These are phyloP conservation scores for Neurospora sublineolata DNA, from an alignment of 495 filamentous ascomycete species.

Conservation along the genomic window DNA sequence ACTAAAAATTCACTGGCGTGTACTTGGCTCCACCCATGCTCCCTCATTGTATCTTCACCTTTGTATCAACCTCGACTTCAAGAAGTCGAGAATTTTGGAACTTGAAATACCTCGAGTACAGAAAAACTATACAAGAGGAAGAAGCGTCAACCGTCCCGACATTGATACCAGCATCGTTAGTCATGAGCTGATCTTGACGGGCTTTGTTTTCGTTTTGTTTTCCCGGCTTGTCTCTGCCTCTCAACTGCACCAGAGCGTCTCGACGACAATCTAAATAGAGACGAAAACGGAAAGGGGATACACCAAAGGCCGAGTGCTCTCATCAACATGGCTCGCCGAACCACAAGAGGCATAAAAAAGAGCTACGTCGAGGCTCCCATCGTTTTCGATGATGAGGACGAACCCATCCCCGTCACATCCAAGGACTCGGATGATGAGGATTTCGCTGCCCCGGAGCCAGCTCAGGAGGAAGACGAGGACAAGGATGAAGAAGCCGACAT, in stretches of 20 bases:
- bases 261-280: background rate
- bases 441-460: slow-evolving; percentile 5
- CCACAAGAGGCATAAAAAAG: slow-evolving; percentile 14
- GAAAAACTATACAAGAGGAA: background rate
- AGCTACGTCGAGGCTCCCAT: slow-evolving; percentile 15
- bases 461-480: slow-evolving; percentile 3
- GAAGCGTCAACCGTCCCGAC: background rate
- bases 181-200: background rate
- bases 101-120: background rate
- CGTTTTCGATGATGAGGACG: slow-evolving; percentile 14
- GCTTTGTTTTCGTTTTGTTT: background rate
- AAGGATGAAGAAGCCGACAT: slow-evolving; percentile 15
- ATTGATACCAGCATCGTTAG: background rate
- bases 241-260: background rate
- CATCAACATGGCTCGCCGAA: slow-evolving; percentile 9
- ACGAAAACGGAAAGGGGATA: background rate
- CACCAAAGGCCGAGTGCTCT: background rate
- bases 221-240: background rate
- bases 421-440: slow-evolving; percentile 12
- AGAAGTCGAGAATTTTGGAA: background rate
- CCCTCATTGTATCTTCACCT: background rate
- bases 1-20: background rate
- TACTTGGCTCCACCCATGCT: background rate
- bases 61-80: background rate
- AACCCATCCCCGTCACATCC: slow-evolving; percentile 7